These are phyloP conservation scores for Mycosphaerella sp. DNA, from an alignment of 2,329 filamentous ascomycete genomes.

Conservation along the genomic window DNA sequence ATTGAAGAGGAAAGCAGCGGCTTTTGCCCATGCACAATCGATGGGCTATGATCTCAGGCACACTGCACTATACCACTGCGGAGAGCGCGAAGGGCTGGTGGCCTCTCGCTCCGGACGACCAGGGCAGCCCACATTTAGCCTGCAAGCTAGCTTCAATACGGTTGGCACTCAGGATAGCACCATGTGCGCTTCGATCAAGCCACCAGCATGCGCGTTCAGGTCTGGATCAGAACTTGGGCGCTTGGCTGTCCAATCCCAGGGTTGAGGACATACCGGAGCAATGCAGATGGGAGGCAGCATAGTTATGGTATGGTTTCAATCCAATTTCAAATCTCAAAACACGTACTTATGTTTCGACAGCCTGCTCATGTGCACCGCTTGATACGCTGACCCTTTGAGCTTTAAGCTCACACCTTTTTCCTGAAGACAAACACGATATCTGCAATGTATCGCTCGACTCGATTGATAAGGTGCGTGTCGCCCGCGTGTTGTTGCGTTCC, in stretches of 20 bases:
- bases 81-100: not conserved
- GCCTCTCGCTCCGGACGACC: not conserved
- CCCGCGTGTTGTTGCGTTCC: constrained; percentile 10
- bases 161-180: not conserved
- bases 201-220: not conserved
- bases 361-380: not conserved
- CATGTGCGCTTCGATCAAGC: not conserved
- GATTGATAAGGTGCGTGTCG: constrained; percentile 16
- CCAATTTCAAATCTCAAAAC: constrained; percentile 1
- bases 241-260: not conserved
- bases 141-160: not conserved
- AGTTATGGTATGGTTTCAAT: constrained; percentile 4
- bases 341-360: constrained; percentile 7
- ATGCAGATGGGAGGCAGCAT: not conserved
- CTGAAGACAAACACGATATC: constrained; percentile 13
- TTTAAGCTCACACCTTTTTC: constrained; percentile 4
- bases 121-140: not conserved
- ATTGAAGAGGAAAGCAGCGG: constrained; percentile 28
- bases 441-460: constrained; percentile 13
- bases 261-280: not conserved
- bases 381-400: not conserved
- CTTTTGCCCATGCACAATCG: not conserved
- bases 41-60: not conserved
- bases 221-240: not conserved
- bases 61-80: not conserved